phyloP scores from a whole-genome alignment of 2,329 filamentous ascomycete species.

The Cadophora gregata region DNA sequence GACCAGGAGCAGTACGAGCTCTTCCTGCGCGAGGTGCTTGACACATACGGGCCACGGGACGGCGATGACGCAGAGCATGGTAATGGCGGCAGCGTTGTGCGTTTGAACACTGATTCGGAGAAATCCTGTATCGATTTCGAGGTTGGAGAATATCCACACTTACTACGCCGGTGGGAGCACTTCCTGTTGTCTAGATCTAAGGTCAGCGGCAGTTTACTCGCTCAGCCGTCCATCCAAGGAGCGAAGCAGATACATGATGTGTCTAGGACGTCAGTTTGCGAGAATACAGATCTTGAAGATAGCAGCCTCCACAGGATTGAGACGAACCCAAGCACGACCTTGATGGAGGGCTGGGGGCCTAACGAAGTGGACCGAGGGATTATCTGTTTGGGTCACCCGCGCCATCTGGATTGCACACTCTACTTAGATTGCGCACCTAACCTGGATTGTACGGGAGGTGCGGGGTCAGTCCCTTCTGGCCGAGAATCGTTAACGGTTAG shows the following conservation, averaged over 20 bases:
- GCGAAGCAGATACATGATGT: background rate
- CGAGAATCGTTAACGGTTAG: no score
- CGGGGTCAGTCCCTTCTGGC: no score
- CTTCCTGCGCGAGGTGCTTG: background rate
- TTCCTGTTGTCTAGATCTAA: background rate
- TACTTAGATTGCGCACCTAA: no score
- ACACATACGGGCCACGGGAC: constrained; percentile 17
- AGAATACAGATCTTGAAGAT: no score
- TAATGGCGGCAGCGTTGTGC: constrained; percentile 16
- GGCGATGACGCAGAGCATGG: constrained; percentile 15
- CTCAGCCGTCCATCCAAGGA: background rate
- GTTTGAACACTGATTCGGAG: constrained; percentile 22
- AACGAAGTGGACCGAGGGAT: no score
- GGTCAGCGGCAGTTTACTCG: background rate
- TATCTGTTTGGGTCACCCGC: no score
- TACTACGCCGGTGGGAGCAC: background rate
- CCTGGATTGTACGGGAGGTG: no score
- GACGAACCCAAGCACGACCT: no score
- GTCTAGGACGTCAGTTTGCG: no score
- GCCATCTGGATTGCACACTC: no score
- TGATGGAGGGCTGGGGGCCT: no score
- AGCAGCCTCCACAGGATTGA: no score
- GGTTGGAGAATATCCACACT: background rate
- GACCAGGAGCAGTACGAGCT: constrained; percentile 18
- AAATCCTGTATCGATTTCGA: background rate